Evolutionary conservation across 1,284 basidiomycete genomes (phyloP), one percentile per base, ranked within the genome.

Genomic region (Malassezia nana): DNA sequence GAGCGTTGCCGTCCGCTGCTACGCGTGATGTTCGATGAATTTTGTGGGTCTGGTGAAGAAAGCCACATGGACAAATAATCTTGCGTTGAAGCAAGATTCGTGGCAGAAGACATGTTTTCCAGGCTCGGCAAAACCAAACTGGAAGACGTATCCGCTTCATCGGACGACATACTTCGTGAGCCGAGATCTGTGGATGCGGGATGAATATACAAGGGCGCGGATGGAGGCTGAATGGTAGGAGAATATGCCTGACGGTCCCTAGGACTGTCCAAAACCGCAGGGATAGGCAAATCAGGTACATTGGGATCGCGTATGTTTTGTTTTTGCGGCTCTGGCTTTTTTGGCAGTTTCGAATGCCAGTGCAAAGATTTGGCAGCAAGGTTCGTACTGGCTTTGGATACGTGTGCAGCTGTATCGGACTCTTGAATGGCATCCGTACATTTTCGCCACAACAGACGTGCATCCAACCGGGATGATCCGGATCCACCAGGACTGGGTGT

Each of bases 381-480:
- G 42, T 74, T 72, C 0, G 71, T 69, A 46, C 66, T 61, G 1
- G 63, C 64, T 45, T 74, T 74, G 38, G 66, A 65, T 6, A 74
- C 33, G 30, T 58, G 67, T 16, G 71, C 71, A 2, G 65, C 69
- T 4, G 69, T 63, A 38, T 74, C 65, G 44, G 66, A 69, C 29
- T 59, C 63, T 30, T 74, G 71, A 13, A 72, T 55, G 3, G 65
- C 67, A 26, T 70, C 65, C 20, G 65, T 62, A 24, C 65, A 67
- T 25, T 60, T 56, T n/a, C 58, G 59, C 33, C 65, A 39, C 12
- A 65, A 26, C 55, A 26, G 15, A 24, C 30, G 42, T 10, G 26
- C 26, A 22, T 31, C 26, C 7, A 16, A 20, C 15, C 18, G 7
- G 16, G 29, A n/a, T 12, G 28, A 10, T n/a, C 18, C 35, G 20